Evolutionary conservation across 1,284 basidiomycete species (phyloP).

Genomic region (Rhodofomes roseus): DNA sequence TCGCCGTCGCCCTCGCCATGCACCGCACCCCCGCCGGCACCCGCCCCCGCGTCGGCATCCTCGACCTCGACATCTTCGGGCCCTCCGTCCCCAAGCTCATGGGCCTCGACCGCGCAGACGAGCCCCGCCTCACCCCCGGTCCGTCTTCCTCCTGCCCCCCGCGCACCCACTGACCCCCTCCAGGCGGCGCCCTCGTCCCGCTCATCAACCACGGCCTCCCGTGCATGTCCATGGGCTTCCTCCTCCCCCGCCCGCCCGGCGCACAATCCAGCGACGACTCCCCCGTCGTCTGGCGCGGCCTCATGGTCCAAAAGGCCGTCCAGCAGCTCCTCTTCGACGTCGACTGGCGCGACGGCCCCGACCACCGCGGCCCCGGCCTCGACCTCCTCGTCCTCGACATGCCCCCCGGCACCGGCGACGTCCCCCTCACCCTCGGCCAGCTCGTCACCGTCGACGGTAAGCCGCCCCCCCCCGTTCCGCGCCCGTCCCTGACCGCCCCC

Average conservation of each 20-base stretch:
- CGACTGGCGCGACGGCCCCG: slow-evolving; percentile 67
- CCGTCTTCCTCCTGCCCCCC: slow-evolving; percentile 16
- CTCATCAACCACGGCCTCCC: slow-evolving; percentile 87
- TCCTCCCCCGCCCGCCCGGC: slow-evolving; percentile 51
- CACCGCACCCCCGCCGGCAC: slow-evolving; percentile 23
- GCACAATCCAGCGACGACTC: slow-evolving; percentile 55
- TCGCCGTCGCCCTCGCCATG: slow-evolving; percentile 73
- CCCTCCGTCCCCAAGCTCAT: slow-evolving; percentile 95
- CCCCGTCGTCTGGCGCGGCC: slow-evolving; percentile 91
- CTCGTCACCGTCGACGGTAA: slow-evolving; percentile 84
- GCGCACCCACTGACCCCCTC: not conserved
- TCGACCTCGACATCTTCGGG: slow-evolving; percentile 96
- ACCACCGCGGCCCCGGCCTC: slow-evolving; percentile 43
- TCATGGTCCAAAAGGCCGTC: slow-evolving; percentile 99
- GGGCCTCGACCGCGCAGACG: slow-evolving; percentile 80
- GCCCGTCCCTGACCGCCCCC: not conserved
- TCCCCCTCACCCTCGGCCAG: slow-evolving; percentile 90
- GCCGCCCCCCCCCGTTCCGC: slow-evolving; percentile 13
- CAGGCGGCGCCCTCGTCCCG: slow-evolving; percentile 80
- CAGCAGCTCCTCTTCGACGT: slow-evolving; percentile 97
- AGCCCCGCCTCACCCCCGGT: slow-evolving; percentile 79
- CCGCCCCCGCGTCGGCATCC: slow-evolving; percentile 72
- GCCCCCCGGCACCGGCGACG: slow-evolving; percentile 97
- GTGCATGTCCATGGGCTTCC: slow-evolving; percentile 97
- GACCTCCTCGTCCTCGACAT: slow-evolving; percentile 94